Evolutionary conservation across 169 alveolate species (phyloP).

Genomic region (Plasmodium berghei): DNA sequence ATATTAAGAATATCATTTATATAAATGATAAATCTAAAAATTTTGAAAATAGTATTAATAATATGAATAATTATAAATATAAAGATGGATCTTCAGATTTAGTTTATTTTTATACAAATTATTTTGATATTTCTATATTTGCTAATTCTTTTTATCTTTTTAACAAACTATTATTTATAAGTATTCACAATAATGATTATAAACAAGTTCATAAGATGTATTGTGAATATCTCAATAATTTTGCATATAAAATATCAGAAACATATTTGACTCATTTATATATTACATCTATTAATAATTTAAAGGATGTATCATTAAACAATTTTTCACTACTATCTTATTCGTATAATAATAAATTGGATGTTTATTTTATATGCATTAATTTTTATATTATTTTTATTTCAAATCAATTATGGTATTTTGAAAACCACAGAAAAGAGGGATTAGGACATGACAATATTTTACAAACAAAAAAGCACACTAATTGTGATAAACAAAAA

Average conservation of each 20-base stretch:
- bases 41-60: too few species aligned
- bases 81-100: not conserved
- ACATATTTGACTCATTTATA: constrained; percentile 1
- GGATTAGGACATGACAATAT: not conserved
- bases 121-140: constrained; percentile 21
- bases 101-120: constrained; percentile 2
- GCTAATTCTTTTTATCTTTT: not conserved
- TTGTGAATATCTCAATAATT: not conserved
- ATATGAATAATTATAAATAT: too few species aligned
- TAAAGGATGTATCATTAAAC: too few species aligned
- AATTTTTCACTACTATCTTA: not conserved
- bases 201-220: not conserved
- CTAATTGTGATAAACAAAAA: too few species aligned
- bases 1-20: not conserved
- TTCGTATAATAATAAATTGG: not conserved
- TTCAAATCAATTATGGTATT: not conserved
- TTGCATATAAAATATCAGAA: constrained; percentile 10
- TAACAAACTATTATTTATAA: constrained; percentile 10
- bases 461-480: too few species aligned
- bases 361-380: not conserved
- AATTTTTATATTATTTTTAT: constrained; percentile 1
- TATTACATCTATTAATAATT: too few species aligned
- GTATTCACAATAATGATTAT: not conserved
- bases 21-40: too few species aligned
- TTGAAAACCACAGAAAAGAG: not conserved